Evolutionary conservation across 176 grass and related monocot species (phyloP), one percentile per base, ranked within the genome.

Genomic region (Carex parvula): DNA sequence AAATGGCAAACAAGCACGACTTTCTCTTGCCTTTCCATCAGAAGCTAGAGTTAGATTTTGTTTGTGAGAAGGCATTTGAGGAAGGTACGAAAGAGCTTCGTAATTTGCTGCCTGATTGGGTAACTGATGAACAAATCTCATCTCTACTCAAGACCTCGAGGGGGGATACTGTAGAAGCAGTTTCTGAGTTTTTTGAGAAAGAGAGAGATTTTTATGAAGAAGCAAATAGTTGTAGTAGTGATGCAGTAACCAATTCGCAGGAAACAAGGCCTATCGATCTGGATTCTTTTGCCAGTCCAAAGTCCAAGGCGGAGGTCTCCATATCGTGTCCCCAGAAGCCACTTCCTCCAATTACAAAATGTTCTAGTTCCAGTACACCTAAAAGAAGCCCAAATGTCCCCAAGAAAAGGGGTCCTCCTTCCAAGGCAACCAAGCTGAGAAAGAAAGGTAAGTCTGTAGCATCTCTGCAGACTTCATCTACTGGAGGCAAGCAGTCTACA

Each of bases 161-260:
- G 64, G 86, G 95, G 16, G 95, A 98, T 79, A 87, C 92, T 84
- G 84, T 98, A 86, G 81, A 85, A 90, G 87, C 95, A 79, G 89
- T 89, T 90, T 91, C 92, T 32, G 79, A 88, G 29, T 98, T 98
- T 80, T 94, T 94, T 87, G 91, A 98, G 86, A 60, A 76, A 79
- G 95, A 98, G 88, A 91, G 90, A 84, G 92, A 94, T 85, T 89
- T 98, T 69, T 98, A 91, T 93, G 89, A 94, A 85, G 84, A 94
- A 98, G 90, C 95, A 89, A 94, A 93, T 78, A 37, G 35, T 86
- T 87, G 35, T 87, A 91, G 84, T 55, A 70, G 26, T 85, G 74
- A 69, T 82, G 69, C 22, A 24, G 73, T 80, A 67, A 87, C 65
- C 52, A 61, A 44, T 81, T 37, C 16, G 24, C 54, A 81, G 59